Base-by-base conservation (phyloP, 1,139 yeast species). In the Taphrina deformans region DNA sequence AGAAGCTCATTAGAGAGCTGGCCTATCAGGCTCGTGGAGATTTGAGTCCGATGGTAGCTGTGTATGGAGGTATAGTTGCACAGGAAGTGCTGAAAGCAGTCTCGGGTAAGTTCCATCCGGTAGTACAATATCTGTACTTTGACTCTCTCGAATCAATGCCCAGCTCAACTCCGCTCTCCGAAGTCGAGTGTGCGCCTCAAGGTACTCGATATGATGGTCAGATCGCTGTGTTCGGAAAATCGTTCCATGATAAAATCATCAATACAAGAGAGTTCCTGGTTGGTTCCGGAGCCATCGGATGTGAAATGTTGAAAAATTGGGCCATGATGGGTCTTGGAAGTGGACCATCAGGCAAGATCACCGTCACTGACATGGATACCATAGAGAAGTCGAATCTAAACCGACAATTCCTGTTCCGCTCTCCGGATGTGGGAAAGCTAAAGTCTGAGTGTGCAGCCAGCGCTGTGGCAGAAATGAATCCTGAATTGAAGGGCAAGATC, bases 231-330 rank as follows among this genome's bases (percentile, higher is more conserved):
- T 91, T 91, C 72, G 99, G 99, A 69, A 76, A 82, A 66, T 83
- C 84, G 50, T 90, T 84, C 78, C 93, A 89, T 73, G 84, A 87
- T 72, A 80, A 79, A 60, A 78, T 93, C 68, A 84, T 89, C 53
- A 89, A 92, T 75, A 79, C 89, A 70, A 87, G 84, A 73, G 90
- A 92, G 3, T 93, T 93, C 76, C 80, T 93, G 70, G 99, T 93
- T 50, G 99, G 99, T 61, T 85, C 98, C 1, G 99, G 99, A 74
- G 99, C 99, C 45, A 93, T 93, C 80, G 99, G 99, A 56, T 93
- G 99, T 79, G 99, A 93, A 79, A 93, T 95, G 95, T 82, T 93
- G 73, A 93, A 93, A 78, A 92, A 91, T 75, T 93, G 98, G 98
- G 97, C 99, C 7, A 83, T 93, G 84, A 83, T 92, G 85, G 99